Evolutionary conservation across 805 yeast genomes (phyloP).

Genomic region (Ogataea saltuana): DNA sequence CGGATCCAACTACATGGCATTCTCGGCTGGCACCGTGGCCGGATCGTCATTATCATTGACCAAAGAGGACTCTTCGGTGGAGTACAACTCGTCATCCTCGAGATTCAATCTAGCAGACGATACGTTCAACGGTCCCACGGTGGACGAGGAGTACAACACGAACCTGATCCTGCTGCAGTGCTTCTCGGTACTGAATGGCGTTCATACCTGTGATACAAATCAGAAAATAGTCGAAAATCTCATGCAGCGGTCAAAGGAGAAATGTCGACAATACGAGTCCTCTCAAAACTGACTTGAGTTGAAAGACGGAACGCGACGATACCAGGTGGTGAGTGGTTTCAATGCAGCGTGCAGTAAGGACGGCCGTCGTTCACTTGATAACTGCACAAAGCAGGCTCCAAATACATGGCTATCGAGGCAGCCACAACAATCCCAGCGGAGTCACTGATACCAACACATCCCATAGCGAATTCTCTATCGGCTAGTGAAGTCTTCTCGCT

Average conservation of each 20-base stretch:
- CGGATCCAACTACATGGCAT: slow-evolving; percentile 1
- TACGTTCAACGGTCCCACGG: not conserved
- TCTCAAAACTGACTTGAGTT: too few relatives aligned
- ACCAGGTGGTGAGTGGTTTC: too few relatives aligned
- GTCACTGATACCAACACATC: slow-evolving; percentile 81
- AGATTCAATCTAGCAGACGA: not conserved
- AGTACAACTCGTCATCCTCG: not conserved
- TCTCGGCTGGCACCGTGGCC: slow-evolving; percentile 4
- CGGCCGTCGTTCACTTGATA: slow-evolving; percentile 72
- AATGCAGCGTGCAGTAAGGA: slow-evolving; percentile 68
- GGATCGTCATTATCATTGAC: slow-evolving; percentile 12
- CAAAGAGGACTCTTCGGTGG: slow-evolving; percentile 1
- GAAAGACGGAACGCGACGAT: too few relatives aligned
- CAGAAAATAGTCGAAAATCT: slow-evolving; percentile 61
- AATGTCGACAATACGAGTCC: slow-evolving; percentile 17
- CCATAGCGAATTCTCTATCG: slow-evolving; percentile 77
- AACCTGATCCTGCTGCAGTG: slow-evolving; percentile 51
- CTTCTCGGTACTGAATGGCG: slow-evolving; percentile 54
- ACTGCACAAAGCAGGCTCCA: slow-evolving; percentile 72
- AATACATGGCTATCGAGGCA: slow-evolving; percentile 69
- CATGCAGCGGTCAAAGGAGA: slow-evolving; percentile 35
- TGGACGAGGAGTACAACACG: slow-evolving; percentile 17
- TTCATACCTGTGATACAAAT: slow-evolving; percentile 53
- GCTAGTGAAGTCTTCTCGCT: slow-evolving; percentile 53
- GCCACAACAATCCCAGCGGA: slow-evolving; percentile 83